Conservation (phyloP, 352 stramenopile genomes). For the Globisporangium barbulae region DNA sequence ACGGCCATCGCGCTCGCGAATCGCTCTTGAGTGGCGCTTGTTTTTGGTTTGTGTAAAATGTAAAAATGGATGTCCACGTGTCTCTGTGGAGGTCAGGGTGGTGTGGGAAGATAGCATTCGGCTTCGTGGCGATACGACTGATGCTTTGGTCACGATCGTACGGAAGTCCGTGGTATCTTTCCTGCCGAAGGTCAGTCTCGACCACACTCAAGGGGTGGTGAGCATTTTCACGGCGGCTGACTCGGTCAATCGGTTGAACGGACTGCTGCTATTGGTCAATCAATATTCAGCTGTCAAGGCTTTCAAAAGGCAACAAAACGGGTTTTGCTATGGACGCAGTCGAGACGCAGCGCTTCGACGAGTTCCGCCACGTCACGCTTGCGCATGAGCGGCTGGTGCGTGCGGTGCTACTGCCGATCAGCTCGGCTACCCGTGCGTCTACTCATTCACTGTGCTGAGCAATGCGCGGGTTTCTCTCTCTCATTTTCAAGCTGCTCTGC, state of each 20-base stretch:
- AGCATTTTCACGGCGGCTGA: no score
- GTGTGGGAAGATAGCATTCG: no score
- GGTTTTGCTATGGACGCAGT: neutral
- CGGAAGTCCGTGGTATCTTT: no score
- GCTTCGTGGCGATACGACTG: no score
- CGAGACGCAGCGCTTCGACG: constrained; percentile 9
- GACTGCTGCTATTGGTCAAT: constrained; percentile 9
- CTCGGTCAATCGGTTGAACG: neutral
- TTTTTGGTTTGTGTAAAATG: neutral
- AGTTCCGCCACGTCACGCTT: constrained; percentile 24
- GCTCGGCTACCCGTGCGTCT: neutral
- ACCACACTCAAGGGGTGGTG: no score
- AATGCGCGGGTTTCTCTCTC: neutral
- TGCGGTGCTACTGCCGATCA: neutral
- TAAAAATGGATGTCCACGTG: neutral
- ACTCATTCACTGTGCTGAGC: neutral
- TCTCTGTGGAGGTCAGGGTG: neutral
- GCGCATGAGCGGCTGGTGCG: constrained; percentile 43
- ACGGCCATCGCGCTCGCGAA: constrained; percentile 76
- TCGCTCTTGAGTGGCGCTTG: constrained; percentile 23
- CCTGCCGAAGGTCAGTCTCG: no score
- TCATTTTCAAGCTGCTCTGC: constrained; percentile 37
- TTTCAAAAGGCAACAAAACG: constrained; percentile 2
- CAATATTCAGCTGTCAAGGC: neutral
- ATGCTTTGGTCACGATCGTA: no score